phyloP scores from a whole-genome alignment of 164 flowering plant genomes.

The Euptelea pleiosperma region DNA sequence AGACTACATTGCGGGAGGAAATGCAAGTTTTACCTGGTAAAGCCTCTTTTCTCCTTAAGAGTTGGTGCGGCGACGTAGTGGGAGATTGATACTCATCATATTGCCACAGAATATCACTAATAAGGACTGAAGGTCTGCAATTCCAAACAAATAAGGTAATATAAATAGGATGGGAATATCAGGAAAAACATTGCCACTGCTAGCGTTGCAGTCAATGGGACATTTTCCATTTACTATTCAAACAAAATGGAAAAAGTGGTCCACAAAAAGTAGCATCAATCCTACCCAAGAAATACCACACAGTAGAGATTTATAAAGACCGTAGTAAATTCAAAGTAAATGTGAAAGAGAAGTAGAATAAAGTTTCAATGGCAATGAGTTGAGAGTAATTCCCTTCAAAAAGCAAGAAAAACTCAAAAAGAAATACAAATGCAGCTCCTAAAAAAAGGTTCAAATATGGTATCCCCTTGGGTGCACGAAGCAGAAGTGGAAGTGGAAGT shows the following conservation, averaged over 20 bases:
- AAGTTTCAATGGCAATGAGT: too few relatives aligned
- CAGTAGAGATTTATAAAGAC: too few relatives aligned
- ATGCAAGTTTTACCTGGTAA: slow-evolving; percentile 40
- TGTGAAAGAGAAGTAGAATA: too few relatives aligned
- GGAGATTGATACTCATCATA: slow-evolving; percentile 50
- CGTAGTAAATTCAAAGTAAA: too few relatives aligned
- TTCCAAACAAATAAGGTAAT: slow-evolving; percentile 9
- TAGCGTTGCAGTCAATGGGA: background rate
- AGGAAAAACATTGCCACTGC: background rate
- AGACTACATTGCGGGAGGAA: background rate
- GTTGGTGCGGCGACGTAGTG: slow-evolving; percentile 39
- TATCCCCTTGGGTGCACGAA: too few relatives aligned
- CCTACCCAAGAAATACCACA: too few relatives aligned
- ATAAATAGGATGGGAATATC: background rate
- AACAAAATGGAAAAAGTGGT: background rate
- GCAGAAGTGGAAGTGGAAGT: too few relatives aligned
- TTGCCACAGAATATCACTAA: slow-evolving; percentile 75
- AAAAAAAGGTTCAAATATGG: too few relatives aligned
- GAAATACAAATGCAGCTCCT: too few relatives aligned
- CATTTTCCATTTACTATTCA: background rate
- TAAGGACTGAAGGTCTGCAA: slow-evolving; percentile 81
- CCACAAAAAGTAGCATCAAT: too few relatives aligned
- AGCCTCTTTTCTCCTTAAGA: slow-evolving; percentile 49
- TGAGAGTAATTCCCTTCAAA: too few relatives aligned
- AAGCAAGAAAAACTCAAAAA: too few relatives aligned